A percentile compares a stretch with the other conserved stretches of the same genome.
These are phyloP conservation scores for Emydomyces testavorans DNA, from an alignment of 2,329 filamentous ascomycete genomes.

Conservation along the genomic window DNA sequence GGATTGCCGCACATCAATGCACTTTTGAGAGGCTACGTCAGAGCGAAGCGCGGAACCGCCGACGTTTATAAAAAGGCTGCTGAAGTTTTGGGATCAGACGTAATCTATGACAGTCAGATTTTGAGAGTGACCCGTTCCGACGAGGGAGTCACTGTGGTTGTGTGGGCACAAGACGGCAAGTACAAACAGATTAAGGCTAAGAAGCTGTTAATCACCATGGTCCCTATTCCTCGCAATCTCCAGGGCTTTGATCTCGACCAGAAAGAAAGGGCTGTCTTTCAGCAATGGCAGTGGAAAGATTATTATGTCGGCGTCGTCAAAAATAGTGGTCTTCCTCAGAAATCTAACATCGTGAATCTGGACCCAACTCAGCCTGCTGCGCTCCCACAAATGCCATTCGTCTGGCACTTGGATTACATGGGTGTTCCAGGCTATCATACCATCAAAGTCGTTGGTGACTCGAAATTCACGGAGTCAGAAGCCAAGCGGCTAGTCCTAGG, in stretches of 20 bases:
- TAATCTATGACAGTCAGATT: constrained; percentile 15
- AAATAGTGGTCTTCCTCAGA: constrained; percentile 4
- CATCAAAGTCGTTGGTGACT: constrained; percentile 8
- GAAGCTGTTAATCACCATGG: constrained; percentile 35
- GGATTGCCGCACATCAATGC: constrained; percentile 15
- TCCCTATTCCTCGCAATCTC: constrained; percentile 29
- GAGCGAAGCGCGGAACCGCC: constrained; percentile 2
- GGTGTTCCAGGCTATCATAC: constrained; percentile 8
- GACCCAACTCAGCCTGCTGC: constrained; percentile 3
- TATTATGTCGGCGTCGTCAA: constrained; percentile 11
- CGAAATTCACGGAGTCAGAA: constrained; percentile 2
- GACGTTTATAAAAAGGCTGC: constrained; percentile 20
- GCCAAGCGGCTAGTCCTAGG: constrained; percentile 6
- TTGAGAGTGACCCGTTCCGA: constrained; percentile 9
- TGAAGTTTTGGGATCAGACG: constrained; percentile 17
- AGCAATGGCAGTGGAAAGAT: constrained; percentile 21
- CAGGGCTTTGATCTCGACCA: constrained; percentile 26
- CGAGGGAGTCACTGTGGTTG: constrained; percentile 18
- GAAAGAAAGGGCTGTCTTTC: constrained; percentile 28
- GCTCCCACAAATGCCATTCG: constrained; percentile 8
- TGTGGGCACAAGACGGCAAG: constrained; percentile 23
- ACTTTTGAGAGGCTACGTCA: neutral
- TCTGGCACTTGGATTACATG: constrained; percentile 10
- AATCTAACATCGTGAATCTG: neutral
- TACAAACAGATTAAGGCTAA: constrained; percentile 27